phyloP scores from a whole-genome alignment of 2,329 filamentous ascomycete genomes.

The Arthroderma sp. region DNA sequence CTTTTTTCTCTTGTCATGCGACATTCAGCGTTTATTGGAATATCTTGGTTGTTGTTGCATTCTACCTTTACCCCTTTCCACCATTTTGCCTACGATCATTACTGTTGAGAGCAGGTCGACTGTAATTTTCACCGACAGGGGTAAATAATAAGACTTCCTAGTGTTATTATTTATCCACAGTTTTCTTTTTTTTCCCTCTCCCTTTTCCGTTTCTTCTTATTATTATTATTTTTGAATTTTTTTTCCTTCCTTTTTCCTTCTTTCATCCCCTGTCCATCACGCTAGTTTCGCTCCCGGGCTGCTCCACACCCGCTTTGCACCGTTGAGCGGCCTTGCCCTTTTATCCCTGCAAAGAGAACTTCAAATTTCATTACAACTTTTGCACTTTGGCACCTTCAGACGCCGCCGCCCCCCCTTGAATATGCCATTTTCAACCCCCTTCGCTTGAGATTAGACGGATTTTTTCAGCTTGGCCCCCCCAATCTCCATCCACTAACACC shows the following conservation, averaged over 20 bases:
- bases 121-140: background rate
- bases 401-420: slow-evolving; percentile 7
- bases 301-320: slow-evolving; percentile 5
- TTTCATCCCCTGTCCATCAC: slow-evolving; percentile 3
- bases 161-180: no score
- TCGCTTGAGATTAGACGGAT: slow-evolving; percentile 7
- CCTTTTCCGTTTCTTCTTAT: background rate
- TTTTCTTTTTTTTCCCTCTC: background rate
- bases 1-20: background rate
- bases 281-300: slow-evolving; percentile 5
- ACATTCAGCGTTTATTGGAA: background rate
- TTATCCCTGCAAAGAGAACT: no score
- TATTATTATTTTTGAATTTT: slow-evolving; percentile 1
- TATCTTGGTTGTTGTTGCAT: slow-evolving; percentile 5
- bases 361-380: no score
- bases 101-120: background rate
- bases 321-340: background rate
- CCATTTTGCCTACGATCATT: background rate
- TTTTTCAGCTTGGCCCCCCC: no score
- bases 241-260: slow-evolving; percentile 1
- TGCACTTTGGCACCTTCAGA: background rate
- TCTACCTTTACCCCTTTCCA: background rate
- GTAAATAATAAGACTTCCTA: no score
- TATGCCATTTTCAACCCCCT: slow-evolving; percentile 24
- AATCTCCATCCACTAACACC: no score